Conservation (phyloP, 352 stramenopile species). For the Pythium scleroteichum region DNA sequence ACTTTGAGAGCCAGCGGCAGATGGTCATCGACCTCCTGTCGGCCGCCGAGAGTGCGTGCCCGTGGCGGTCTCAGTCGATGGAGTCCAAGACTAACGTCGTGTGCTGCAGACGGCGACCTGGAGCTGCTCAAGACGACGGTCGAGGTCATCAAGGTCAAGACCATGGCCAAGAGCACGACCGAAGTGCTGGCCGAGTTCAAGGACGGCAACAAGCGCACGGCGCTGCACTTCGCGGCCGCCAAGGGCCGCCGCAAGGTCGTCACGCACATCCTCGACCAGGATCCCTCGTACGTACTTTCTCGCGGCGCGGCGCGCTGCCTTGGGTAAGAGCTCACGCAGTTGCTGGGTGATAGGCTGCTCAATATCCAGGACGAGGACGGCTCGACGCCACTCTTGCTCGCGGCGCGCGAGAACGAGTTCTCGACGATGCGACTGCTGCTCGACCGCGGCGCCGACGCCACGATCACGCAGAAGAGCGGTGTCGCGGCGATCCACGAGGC, state of each 20-base stretch:
- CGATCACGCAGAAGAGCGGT: conserved; percentile 56
- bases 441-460: conserved; percentile 53
- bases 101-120: conserved; percentile 63
- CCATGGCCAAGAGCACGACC: conserved; percentile 43
- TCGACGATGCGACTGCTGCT: conserved; percentile 63
- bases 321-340: not conserved
- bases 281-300: conserved; percentile 37
- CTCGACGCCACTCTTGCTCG: conserved; percentile 68
- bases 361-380: conserved; percentile 73
- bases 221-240: conserved; percentile 76
- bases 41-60: conserved; percentile 64
- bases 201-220: conserved; percentile 79
- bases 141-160: conserved; percentile 55
- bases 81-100: not conserved
- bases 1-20: conserved; percentile 83
- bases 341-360: conserved; percentile 25
- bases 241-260: conserved; percentile 81
- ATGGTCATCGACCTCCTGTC: conserved; percentile 71
- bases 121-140: conserved; percentile 67
- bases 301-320: too few relatives aligned
- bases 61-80: too few relatives aligned
- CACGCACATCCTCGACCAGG: conserved; percentile 64
- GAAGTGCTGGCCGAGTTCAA: conserved; percentile 71
- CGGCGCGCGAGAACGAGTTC: conserved; percentile 80
- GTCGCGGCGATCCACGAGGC: conserved; percentile 71